Conservation (phyloP, 1,284 basidiomycete species). For the Rhodotorula sp. region DNA sequence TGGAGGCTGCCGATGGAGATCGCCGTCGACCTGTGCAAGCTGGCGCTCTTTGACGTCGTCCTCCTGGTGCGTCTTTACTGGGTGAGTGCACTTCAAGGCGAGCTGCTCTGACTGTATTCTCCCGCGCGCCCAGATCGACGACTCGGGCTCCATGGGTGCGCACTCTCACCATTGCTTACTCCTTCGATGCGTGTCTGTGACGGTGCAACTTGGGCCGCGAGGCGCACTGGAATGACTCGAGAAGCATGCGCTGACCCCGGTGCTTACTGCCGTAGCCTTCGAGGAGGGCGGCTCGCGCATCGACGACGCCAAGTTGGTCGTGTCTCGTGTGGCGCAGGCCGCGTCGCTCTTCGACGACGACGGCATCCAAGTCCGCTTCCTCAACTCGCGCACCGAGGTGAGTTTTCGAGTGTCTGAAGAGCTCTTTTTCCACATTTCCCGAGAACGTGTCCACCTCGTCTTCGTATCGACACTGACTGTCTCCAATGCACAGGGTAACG, state of each 20-base stretch:
- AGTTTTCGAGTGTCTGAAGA: neutral
- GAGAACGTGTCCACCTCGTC: neutral
- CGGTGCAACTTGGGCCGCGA: no score
- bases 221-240: no score
- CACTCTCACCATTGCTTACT: neutral
- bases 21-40: conserved; percentile 53
- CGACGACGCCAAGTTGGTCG: conserved; percentile 48
- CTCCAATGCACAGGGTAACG: conserved; percentile 50
- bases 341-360: conserved; percentile 53
- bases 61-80: conserved; percentile 52
- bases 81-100: conserved; percentile 40
- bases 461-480: neutral
- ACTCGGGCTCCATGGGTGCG: conserved; percentile 49
- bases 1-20: conserved; percentile 55
- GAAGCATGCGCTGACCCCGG: neutral
- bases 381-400: conserved; percentile 51
- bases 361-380: conserved; percentile 47
- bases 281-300: conserved; percentile 45
- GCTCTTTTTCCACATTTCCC: no score
- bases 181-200: no score
- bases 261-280: conserved; percentile 43
- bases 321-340: conserved; percentile 51
- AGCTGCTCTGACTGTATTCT: neutral
- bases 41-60: conserved; percentile 48
- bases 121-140: conserved; percentile 32